Evolutionary conservation across 257 asterid species (phyloP).

Genomic region (Orobanche coerulescens): DNA sequence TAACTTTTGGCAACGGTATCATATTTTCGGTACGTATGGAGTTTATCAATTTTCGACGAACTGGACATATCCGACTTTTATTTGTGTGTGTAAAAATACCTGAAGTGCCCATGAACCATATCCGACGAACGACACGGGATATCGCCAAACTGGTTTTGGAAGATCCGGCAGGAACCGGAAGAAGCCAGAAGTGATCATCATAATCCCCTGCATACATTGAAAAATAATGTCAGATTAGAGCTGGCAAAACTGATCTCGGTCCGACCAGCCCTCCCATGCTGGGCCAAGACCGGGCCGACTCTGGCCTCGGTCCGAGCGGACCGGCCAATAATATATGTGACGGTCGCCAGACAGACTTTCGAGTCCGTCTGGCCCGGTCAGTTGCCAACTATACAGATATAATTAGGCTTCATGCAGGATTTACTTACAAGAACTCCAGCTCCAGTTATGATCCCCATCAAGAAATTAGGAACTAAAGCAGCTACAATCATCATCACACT

Average conservation of each 20-base stretch:
- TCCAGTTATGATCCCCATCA: slow-evolving; percentile 93
- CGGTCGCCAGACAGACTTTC: too few species aligned
- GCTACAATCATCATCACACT: slow-evolving; percentile 99
- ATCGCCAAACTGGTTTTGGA: slow-evolving; percentile 85
- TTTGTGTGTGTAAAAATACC: slow-evolving; percentile 32
- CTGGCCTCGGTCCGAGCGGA: too few species aligned
- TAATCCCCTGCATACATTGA: slow-evolving; percentile 57
- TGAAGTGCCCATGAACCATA: slow-evolving; percentile 92
- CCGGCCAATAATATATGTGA: too few species aligned
- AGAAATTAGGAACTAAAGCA: slow-evolving; percentile 84
- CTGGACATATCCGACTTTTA: not conserved
- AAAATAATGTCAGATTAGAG: not conserved
- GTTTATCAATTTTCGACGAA: not conserved
- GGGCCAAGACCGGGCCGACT: too few species aligned
- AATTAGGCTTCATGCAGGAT: too few species aligned
- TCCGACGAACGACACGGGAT: slow-evolving; percentile 69
- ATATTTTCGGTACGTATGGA: too few species aligned
- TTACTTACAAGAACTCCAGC: slow-evolving; percentile 93
- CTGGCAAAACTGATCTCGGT: too few species aligned
- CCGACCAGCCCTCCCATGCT: too few species aligned
- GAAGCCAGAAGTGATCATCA: slow-evolving; percentile 98
- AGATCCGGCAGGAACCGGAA: slow-evolving; percentile 78
- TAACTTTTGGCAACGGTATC: too few species aligned
- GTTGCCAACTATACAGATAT: too few species aligned
- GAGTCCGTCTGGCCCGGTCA: too few species aligned